Evolutionary conservation across 2,329 filamentous ascomycete species (phyloP).

Genomic region (Mycogone perniciosa): DNA sequence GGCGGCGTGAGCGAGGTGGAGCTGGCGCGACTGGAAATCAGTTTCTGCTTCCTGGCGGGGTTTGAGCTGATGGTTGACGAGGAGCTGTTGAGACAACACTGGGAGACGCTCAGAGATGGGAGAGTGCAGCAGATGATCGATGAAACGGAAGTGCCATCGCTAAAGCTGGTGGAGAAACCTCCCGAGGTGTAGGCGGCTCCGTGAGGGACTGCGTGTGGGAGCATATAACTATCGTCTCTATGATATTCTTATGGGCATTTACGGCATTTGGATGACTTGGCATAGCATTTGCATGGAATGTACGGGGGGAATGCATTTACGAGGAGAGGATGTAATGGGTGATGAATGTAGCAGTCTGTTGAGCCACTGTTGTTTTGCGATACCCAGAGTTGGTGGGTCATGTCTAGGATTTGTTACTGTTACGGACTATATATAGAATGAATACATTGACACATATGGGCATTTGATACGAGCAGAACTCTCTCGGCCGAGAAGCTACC

Average conservation of each 20-base stretch:
- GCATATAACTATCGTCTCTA: not conserved
- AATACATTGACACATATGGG: too few relatives aligned
- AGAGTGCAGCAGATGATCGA: conserved; percentile 21
- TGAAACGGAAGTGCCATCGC: conserved; percentile 22
- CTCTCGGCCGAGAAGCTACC: too few relatives aligned
- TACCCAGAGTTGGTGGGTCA: not conserved
- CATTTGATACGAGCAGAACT: too few relatives aligned
- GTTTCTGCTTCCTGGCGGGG: conserved; percentile 78
- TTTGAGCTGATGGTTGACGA: conserved; percentile 64
- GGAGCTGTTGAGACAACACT: conserved; percentile 28
- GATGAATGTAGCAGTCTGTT: too few relatives aligned
- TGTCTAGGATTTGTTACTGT: not conserved
- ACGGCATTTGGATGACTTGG: not conserved
- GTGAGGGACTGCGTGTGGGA: not conserved
- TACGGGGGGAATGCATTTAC: too few relatives aligned
- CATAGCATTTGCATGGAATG: conserved; percentile 1
- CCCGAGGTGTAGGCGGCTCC: not conserved
- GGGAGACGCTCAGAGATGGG: conserved; percentile 26
- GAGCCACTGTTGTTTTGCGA: not conserved
- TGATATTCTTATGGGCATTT: not conserved
- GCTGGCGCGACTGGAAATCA: conserved; percentile 79
- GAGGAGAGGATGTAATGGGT: too few relatives aligned
- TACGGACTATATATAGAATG: too few relatives aligned
- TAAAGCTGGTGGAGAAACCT: conserved; percentile 15
- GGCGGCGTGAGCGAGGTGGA: conserved; percentile 81